Base-by-base conservation (phyloP, 1,284 basidiomycete genomes). In the Xerocomus minutiporus region DNA sequence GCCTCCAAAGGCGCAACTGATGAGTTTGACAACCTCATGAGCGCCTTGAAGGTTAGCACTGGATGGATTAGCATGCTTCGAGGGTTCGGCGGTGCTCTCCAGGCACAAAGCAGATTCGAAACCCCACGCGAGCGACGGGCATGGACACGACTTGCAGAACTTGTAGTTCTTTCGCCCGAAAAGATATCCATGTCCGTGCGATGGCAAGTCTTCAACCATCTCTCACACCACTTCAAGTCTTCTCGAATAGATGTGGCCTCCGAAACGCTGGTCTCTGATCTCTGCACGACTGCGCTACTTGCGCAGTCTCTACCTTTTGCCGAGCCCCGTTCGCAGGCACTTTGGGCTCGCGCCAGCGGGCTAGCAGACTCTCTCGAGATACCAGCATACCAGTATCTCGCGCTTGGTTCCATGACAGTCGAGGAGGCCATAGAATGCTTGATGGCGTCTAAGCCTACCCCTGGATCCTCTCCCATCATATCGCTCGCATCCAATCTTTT, bases 231-330 rank as follows among this genome's bases (percentile, higher is more conserved):
- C 68, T 55, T 64, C 62, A 28, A 70, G 68, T 28, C 56, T n/a
- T 12, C 38, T 32, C 40, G 42, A 26, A 41, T 26, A 26, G 47
- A 55, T 35, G 20, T 8, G 17, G 51, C 45, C 8, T 59, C 63
- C 1, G 55, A 64, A 23, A 46, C 36, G 0, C 71, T 74, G 1
- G 70, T 78, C 2, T 72, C 71, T 4, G 79, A 84, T 44, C 67
- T 82, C n/a, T 73, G 75, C 6, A 84, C 83, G 0, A 73, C 83
- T 15, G 79, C 84, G 0, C 69, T 88, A 25, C 73, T 82, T 46
- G 67, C 82, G 26, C 73, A 73, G 46, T 65, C 72, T 43, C 53
- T 61, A 31, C 52, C 60, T 52, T 61, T 68, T 43, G 62, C 66
- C 1, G 67, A 64, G 45, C 61, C 49, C 1, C 60, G 58, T 25